Base-by-base conservation (phyloP, 163 green algal genomes). In the Chloroidium sp. region DNA sequence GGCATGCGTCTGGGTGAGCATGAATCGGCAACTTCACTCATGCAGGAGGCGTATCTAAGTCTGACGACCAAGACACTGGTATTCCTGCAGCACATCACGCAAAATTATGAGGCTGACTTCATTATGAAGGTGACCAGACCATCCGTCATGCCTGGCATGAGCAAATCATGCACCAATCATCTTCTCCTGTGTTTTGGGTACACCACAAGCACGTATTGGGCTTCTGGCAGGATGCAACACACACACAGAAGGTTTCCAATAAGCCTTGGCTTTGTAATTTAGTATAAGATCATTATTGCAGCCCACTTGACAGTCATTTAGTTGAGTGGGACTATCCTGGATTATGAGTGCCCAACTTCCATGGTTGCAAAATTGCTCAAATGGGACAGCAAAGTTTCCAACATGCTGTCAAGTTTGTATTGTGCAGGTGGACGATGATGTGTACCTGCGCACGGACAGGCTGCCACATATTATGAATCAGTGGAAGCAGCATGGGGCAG, bases 41-140 rank as follows among this genome's bases (percentile, higher is more conserved):
- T 87, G 68, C 81, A 90, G 82, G 91, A 95, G 62, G 79, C 61
- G 12, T 93, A 94, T 80, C 62, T 69, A 2, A 85, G 82, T 79
- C 84, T 95, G 76, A 80, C 91, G 14, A 83, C 86, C 69, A 95
- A 95, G 82, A 93, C 89, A 6, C 77, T 92, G 14, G 67, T 59
- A 2, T 94, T 92, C 78, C 81, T 94, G n/a, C 76, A 76, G 57
- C 74, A 77, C 0, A 87, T 84, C 1, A 83, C 82, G 2, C 6
- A 57, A 3, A 6, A 58, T 3, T 93, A 84, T 69, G 68, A 88
- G 13, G 80, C 90, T 10, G 69, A 88, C 4, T 94, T 90, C 79
- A 90, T 94, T 75, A 36, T 36, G 36, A 36, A 36, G 36, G 36
- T 36, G 36, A 36, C 36, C 36, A 36, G 36, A 36, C 36, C 36